A percentile compares a stretch with the other conserved stretches of the same genome.
These are phyloP conservation scores for Rubia tinctorum DNA, from an alignment of 305 asterid species.

Conservation along the genomic window DNA sequence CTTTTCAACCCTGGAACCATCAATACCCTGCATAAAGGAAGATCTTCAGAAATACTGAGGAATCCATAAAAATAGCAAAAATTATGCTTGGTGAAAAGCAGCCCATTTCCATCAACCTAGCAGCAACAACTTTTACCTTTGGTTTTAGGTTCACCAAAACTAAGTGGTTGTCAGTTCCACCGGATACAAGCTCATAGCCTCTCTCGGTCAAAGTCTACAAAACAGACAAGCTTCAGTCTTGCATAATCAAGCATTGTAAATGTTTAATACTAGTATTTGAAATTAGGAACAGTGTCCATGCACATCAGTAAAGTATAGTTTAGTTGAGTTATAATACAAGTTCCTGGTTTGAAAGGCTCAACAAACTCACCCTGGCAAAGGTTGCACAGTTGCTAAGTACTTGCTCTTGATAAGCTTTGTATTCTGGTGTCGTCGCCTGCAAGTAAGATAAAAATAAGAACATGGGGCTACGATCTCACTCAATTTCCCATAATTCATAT, in stretches of 20 bases:
- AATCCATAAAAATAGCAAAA: background rate
- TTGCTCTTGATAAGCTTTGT: slow-evolving; percentile 94
- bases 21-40: slow-evolving; percentile 52
- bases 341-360: slow-evolving; percentile 11
- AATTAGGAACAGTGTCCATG: background rate
- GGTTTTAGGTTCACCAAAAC: slow-evolving; percentile 68
- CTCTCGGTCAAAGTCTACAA: slow-evolving; percentile 50
- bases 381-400: slow-evolving; percentile 76
- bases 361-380: slow-evolving; percentile 63
- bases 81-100: background rate
- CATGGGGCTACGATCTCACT: background rate
- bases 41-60: background rate
- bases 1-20: slow-evolving; percentile 88
- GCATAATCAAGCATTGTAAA: background rate
- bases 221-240: slow-evolving; percentile 23
- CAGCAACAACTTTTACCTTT: slow-evolving; percentile 41
- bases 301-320: background rate
- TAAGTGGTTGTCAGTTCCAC: slow-evolving; percentile 83
- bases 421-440: slow-evolving; percentile 82
- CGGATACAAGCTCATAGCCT: slow-evolving; percentile 84
- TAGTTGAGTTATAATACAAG: background rate
- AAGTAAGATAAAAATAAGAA: slow-evolving; percentile 11
- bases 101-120: slow-evolving; percentile 1
- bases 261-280: background rate
- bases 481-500: background rate